Base-by-base conservation (phyloP, 768 basidiomycete genomes). In the Dendrothele bispora region DNA sequence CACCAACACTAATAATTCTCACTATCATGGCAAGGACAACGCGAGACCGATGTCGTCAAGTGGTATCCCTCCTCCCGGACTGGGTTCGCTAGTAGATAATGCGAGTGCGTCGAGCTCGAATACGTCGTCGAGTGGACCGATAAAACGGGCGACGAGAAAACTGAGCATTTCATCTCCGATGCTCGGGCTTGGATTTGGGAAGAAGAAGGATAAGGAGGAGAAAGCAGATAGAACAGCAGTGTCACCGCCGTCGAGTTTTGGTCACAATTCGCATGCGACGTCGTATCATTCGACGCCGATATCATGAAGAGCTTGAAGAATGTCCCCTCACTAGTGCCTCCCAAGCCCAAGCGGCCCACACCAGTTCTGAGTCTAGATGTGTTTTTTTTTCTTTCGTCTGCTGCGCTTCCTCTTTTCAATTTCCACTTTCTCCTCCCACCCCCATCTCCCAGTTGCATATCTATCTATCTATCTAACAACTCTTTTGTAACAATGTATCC, bases 101-200 rank as follows among this genome's bases (percentile, higher is more conserved):
- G 57, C 50, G 20, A 64, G 51, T 41, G 55, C 52, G 27, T 50
- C 46, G 32, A 57, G 54, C 59, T 24, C 48, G 55, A 7, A 59
- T 46, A 46, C 61, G 58, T 32, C 51, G 45, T 20, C 57, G 17
- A 55, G 46, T 35, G 48, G 58, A 11, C 56, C 57, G n/a, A 51
- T 67, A 48, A 78, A 68, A 58, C 67, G 69, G 34, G 70, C 79
- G 50, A 75, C 69, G 57, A 72, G 86, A 46, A 89, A 90, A 68
- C 64, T 90, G 65, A 90, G 88, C 61, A 61, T 89, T 48, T 76
- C 76, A 20, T 73, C 78, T 41, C 80, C 83, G 40, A 79, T 81
- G 55, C 67, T 78, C 14, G 48, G 48, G 40, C 78, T 88, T 52
- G 74, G 73, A 59, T 78, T 73, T 68, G 75, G 73, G 62, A 77